phyloP scores from a whole-genome alignment of 2,329 filamentous ascomycete species.

The Phialophora chinensis region DNA sequence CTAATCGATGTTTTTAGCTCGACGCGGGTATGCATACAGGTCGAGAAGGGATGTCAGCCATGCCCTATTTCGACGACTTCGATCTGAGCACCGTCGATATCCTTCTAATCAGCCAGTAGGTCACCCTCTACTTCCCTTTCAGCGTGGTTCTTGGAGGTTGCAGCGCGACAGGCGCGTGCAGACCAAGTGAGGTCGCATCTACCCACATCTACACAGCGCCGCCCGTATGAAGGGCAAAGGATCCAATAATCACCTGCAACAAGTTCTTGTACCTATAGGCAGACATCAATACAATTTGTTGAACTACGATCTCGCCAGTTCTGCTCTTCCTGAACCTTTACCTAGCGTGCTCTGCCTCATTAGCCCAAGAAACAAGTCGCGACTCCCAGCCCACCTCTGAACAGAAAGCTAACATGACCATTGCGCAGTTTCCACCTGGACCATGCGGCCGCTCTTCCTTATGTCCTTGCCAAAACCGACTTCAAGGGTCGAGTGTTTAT shows the following conservation, averaged over 20 bases:
- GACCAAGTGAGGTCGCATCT: not conserved
- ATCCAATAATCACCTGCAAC: conserved; percentile 3
- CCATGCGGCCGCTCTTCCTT: conserved; percentile 97
- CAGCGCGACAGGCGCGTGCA: not conserved
- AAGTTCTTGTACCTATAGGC: conserved; percentile 32
- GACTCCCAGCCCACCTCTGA: not conserved
- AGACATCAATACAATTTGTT: conserved; percentile 39
- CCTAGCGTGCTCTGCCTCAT: conserved; percentile 11
- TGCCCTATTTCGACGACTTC: conserved; percentile 98
- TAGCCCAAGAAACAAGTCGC: not conserved
- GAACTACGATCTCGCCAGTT: conserved; percentile 28
- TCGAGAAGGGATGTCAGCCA: conserved; percentile 83
- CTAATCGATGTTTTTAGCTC: conserved; percentile 63
- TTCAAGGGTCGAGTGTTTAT: conserved; percentile 97
- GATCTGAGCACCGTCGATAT: conserved; percentile 97
- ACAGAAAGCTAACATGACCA: conserved; percentile 42
- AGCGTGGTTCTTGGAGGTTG: conserved; percentile 32
- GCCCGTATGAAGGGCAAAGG: not conserved
- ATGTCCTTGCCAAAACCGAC: conserved; percentile 96
- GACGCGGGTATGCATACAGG: conserved; percentile 92
- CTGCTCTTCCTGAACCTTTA: conserved; percentile 12
- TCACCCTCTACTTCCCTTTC: conserved; percentile 44
- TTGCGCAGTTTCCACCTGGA: conserved; percentile 88
- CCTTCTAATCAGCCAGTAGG: conserved; percentile 98
- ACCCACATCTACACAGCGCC: not conserved